Evolutionary conservation across 2,329 filamentous ascomycete genomes (phyloP).

Genomic region (Pseudopithomyces maydicus): DNA sequence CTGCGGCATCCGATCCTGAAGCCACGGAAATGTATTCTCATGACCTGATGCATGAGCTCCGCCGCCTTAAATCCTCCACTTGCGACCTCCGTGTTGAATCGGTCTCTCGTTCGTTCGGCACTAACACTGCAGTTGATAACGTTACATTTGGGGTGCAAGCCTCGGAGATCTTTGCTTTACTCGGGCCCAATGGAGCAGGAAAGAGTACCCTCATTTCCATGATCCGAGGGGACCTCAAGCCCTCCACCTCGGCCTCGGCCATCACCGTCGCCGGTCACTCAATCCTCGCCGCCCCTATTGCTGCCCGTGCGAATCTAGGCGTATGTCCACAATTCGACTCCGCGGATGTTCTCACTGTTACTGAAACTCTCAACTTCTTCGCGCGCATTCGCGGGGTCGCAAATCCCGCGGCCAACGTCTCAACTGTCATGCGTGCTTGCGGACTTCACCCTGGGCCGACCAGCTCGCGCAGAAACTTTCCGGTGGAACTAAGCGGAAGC

Average conservation of each 20-base stretch:
- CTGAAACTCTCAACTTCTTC: slow-evolving; percentile 85
- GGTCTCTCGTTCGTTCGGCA: slow-evolving; percentile 75
- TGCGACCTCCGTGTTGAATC: slow-evolving; percentile 77
- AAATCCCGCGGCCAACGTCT: slow-evolving; percentile 76
- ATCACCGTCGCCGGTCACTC: slow-evolving; percentile 74
- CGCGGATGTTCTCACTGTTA: slow-evolving; percentile 85
- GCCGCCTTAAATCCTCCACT: slow-evolving; percentile 65
- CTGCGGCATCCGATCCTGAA: slow-evolving; percentile 49
- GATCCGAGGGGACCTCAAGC: slow-evolving; percentile 80
- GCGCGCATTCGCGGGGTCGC: slow-evolving; percentile 78
- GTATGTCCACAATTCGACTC: slow-evolving; percentile 79
- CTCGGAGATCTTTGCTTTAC: slow-evolving; percentile 82
- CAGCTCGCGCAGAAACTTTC: slow-evolving; percentile 79
- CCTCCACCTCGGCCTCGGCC: slow-evolving; percentile 67
- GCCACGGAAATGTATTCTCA: slow-evolving; percentile 58
- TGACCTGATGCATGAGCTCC: slow-evolving; percentile 66
- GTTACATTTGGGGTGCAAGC: slow-evolving; percentile 78
- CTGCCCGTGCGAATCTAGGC: slow-evolving; percentile 74
- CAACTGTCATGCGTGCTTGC: slow-evolving; percentile 75
- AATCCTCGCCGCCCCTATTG: slow-evolving; percentile 68
- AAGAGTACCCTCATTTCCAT: slow-evolving; percentile 88
- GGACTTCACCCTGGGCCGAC: slow-evolving; percentile 72
- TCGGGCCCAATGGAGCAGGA: slow-evolving; percentile 89
- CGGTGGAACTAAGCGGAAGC: slow-evolving; percentile 88
- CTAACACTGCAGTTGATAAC: slow-evolving; percentile 71